Conservation (phyloP, 1,284 basidiomycete genomes). For the Volvariella surrecta region DNA sequence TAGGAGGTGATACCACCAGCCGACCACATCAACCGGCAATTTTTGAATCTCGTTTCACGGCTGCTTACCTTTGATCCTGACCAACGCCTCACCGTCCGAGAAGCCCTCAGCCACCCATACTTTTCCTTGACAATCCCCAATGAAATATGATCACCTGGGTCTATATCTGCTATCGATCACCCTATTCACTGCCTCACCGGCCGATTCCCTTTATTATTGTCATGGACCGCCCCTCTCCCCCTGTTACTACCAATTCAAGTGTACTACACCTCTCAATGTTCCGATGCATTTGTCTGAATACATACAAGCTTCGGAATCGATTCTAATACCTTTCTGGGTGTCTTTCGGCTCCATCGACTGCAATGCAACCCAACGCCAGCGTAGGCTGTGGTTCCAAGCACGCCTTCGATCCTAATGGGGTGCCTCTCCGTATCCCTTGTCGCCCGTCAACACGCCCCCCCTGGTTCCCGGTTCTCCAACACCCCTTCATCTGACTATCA, state of each 20-base stretch:
- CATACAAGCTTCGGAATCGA: neutral
- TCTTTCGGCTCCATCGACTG: too few species aligned
- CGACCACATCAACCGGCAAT: conserved; percentile 68
- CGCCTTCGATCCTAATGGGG: too few species aligned
- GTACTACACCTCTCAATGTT: conserved; percentile 8
- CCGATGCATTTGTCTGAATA: conserved; percentile 1
- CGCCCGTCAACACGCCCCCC: too few species aligned
- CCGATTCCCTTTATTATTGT: conserved; percentile 8
- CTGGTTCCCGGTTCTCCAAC: too few species aligned
- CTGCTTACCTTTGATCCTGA: conserved; percentile 90
- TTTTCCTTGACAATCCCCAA: conserved; percentile 58
- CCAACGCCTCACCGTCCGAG: conserved; percentile 77
- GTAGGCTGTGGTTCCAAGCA: too few species aligned
- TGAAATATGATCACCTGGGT: conserved; percentile 33
- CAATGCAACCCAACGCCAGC: too few species aligned
- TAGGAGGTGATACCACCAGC: conserved; percentile 80
- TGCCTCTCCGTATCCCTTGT: too few species aligned
- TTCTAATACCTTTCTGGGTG: too few species aligned
- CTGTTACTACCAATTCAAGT: conserved; percentile 11
- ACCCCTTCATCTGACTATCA: too few species aligned
- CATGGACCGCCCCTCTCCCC: conserved; percentile 8
- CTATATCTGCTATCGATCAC: conserved; percentile 4
- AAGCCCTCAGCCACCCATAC: conserved; percentile 85
- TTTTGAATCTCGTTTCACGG: conserved; percentile 81
- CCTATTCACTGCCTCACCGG: conserved; percentile 6